Evolutionary conservation across 2,329 filamentous ascomycete genomes (phyloP).

Genomic region (Fusarium keratoplasticum): DNA sequence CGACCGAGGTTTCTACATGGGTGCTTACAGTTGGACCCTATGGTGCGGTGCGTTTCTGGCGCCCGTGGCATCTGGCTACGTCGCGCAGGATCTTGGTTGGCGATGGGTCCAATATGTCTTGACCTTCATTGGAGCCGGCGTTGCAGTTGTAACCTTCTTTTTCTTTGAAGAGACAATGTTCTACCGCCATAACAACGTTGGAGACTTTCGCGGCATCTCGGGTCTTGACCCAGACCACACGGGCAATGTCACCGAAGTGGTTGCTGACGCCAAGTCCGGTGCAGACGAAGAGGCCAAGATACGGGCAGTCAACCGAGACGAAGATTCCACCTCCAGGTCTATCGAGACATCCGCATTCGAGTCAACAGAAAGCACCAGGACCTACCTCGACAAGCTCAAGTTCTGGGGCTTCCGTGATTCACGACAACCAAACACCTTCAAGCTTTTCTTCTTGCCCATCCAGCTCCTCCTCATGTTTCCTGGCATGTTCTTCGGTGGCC

Average conservation of each 20-base stretch:
- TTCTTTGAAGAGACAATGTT: slow-evolving; percentile 44
- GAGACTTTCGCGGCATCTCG: neutral
- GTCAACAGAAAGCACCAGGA: slow-evolving; percentile 8
- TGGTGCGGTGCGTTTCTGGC: slow-evolving; percentile 42
- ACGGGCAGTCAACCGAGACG: neutral
- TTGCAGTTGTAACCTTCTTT: slow-evolving; percentile 31
- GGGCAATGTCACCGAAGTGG: slow-evolving; percentile 1
- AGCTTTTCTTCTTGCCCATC: slow-evolving; percentile 30
- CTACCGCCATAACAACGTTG: slow-evolving; percentile 15
- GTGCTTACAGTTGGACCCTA: slow-evolving; percentile 38
- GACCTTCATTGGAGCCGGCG: slow-evolving; percentile 23
- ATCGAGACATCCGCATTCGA: neutral
- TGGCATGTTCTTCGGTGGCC: slow-evolving; percentile 37
- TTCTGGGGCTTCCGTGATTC: slow-evolving; percentile 33
- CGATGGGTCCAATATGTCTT: slow-evolving; percentile 43
- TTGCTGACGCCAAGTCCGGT: neutral
- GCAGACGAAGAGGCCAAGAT: neutral
- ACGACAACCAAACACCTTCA: slow-evolving; percentile 36
- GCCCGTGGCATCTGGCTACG: slow-evolving; percentile 39
- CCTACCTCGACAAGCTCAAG: slow-evolving; percentile 30
- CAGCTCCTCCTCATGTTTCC: slow-evolving; percentile 22
- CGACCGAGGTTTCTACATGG: slow-evolving; percentile 43
- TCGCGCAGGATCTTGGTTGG: slow-evolving; percentile 38
- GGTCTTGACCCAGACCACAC: neutral
- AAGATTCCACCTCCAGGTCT: neutral